A percentile compares a stretch with the other conserved stretches of the same genome.
Conservation (phyloP, 2,329 filamentous ascomycete genomes). For the Beauveria varroae region DNA sequence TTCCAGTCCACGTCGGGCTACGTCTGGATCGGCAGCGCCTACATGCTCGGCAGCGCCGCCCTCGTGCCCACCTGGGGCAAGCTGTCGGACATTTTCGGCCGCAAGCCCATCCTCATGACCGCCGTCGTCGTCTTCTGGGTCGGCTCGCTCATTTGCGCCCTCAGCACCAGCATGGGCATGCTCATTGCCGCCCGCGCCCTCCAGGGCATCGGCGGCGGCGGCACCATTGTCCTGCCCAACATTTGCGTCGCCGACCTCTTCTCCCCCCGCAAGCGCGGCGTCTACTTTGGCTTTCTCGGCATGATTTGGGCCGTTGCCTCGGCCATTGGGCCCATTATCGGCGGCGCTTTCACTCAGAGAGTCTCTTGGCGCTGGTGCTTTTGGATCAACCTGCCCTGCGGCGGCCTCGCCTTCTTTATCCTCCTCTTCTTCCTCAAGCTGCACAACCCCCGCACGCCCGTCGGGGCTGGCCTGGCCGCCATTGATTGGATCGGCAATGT, state of each 20-base stretch:
- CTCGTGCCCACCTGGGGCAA: slow-evolving; percentile 64
- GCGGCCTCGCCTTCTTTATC: slow-evolving; percentile 38
- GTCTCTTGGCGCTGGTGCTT: slow-evolving; percentile 65
- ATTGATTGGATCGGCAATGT: slow-evolving; percentile 51
- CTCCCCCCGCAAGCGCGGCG: slow-evolving; percentile 41
- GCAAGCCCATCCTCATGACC: slow-evolving; percentile 45
- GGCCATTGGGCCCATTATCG: slow-evolving; percentile 58
- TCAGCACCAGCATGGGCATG: slow-evolving; percentile 42
- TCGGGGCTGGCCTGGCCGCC: slow-evolving; percentile 54
- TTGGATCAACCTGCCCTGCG: slow-evolving; percentile 53
- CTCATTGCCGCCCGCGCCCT: slow-evolving; percentile 48
- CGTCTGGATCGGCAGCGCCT: slow-evolving; percentile 70
- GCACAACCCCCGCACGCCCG: slow-evolving; percentile 58
- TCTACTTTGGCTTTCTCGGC: slow-evolving; percentile 47
- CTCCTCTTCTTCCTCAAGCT: slow-evolving; percentile 58
- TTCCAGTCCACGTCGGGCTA: slow-evolving; percentile 63
- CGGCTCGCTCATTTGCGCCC: slow-evolving; percentile 46
- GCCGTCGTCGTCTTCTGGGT: slow-evolving; percentile 47
- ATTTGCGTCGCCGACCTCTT: slow-evolving; percentile 51
- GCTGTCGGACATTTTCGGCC: slow-evolving; percentile 50
- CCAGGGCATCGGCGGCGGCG: slow-evolving; percentile 50
- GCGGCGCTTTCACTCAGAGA: slow-evolving; percentile 58
- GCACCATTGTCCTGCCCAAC: slow-evolving; percentile 52
- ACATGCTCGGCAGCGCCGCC: slow-evolving; percentile 61
- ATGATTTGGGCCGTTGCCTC: slow-evolving; percentile 57